Evolutionary conservation across 1,284 basidiomycete species (phyloP).

Genomic region (Ustilago hordei): DNA sequence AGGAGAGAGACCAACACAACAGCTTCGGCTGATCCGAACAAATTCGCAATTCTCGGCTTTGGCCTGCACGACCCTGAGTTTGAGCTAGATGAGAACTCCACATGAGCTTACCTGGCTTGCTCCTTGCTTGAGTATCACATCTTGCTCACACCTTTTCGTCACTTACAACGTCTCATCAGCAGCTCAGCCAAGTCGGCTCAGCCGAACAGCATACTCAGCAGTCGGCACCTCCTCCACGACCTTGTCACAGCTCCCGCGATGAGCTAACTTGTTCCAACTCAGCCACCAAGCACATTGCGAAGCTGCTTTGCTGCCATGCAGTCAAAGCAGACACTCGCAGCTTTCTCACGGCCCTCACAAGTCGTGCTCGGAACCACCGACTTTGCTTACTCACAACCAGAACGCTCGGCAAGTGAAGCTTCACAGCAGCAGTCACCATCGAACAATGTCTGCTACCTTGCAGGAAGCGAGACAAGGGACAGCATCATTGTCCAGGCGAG

Average conservation of each 20-base stretch:
- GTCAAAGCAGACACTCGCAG: constrained; percentile 11
- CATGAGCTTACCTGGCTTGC: neutral
- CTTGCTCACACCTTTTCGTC: neutral
- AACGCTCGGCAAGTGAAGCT: constrained; percentile 6
- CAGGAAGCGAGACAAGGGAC: constrained; percentile 30
- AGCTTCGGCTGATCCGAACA: constrained; percentile 13
- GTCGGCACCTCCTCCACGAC: neutral
- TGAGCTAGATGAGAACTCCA: neutral
- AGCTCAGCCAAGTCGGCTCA: neutral
- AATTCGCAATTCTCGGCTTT: neutral
- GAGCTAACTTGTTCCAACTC: neutral
- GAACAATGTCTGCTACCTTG: constrained; percentile 22
- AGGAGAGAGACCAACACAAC: constrained; percentile 6
- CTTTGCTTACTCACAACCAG: neutral
- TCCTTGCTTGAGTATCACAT: neutral
- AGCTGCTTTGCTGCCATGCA: constrained; percentile 11
- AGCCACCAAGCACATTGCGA: neutral
- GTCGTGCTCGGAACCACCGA: constrained; percentile 33
- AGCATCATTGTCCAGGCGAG: constrained; percentile 37
- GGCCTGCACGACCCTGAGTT: constrained; percentile 10
- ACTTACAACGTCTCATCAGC: neutral
- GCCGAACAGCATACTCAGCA: constrained; percentile 1
- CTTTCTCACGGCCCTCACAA: constrained; percentile 19
- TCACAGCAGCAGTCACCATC: neutral
- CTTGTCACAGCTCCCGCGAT: neutral